phyloP scores from a whole-genome alignment of 257 asterid species.

The Solanum lycopersicoides region DNA sequence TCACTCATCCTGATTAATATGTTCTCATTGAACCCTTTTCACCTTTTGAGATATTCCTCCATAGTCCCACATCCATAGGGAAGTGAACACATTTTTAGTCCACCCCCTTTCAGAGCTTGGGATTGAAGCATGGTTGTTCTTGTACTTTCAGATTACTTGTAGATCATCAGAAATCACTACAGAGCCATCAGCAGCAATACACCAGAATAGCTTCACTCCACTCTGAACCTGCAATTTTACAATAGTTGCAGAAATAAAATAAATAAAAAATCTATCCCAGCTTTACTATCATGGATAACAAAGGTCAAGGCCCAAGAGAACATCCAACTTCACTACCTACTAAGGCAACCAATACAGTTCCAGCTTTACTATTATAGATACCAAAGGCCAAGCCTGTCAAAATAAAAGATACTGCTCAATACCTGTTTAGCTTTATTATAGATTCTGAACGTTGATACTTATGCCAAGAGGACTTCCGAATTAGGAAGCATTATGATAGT shows the following conservation, averaged over 20 bases:
- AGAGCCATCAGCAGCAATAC: constrained; percentile 67
- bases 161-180: constrained; percentile 71
- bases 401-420: neutral
- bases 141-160: constrained; percentile 16
- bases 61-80: neutral
- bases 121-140: neutral
- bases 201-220: constrained; percentile 66
- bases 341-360: constrained; percentile 60
- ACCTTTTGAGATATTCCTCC: neutral
- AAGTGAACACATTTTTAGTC: neutral
- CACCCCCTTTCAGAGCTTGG: neutral
- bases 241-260: neutral
- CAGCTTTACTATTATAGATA: constrained; percentile 45
- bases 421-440: neutral
- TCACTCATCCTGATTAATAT: neutral
- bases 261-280: neutral
- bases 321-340: constrained; percentile 7
- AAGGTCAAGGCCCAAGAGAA: neutral
- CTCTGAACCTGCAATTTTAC: constrained; percentile 45
- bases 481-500: neutral
- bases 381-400: constrained; percentile 40
- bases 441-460: neutral
- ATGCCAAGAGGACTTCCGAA: neutral
- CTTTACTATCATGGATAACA: neutral
- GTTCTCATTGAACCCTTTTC: neutral